phyloP scores from a whole-genome alignment of 176 grass and related monocot genomes.

The Phoenix dactylifera region DNA sequence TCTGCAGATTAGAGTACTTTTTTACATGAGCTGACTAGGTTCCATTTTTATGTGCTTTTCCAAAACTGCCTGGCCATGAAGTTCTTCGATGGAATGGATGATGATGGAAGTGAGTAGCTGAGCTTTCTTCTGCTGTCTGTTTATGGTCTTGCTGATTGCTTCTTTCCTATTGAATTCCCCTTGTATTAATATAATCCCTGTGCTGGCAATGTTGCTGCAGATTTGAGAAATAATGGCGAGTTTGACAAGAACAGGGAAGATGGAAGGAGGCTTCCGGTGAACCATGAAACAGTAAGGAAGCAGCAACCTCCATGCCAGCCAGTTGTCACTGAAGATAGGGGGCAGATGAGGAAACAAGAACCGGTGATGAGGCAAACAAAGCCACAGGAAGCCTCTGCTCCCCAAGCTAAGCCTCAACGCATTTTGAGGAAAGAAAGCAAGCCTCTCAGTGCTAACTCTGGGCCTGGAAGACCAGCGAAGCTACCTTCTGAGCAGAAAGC shows the following conservation, averaged over 20 bases:
- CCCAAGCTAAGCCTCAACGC: slow-evolving; percentile 29
- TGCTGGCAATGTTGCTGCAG: slow-evolving; percentile 9
- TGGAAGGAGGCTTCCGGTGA: slow-evolving; percentile 6
- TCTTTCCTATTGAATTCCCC: not conserved
- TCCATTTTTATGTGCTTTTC: slow-evolving; percentile 24
- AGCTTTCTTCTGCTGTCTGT: not conserved
- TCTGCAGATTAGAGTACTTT: too few relatives aligned
- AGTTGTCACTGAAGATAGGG: slow-evolving; percentile 22
- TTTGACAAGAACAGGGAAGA: slow-evolving; percentile 4
- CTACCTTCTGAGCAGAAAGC: not conserved
- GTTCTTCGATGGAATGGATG: slow-evolving; percentile 54
- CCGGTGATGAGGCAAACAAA: slow-evolving; percentile 15
- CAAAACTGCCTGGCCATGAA: slow-evolving; percentile 24
- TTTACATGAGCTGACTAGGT: slow-evolving; percentile 28
- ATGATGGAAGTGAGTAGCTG: slow-evolving; percentile 57
- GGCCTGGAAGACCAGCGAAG: slow-evolving; percentile 24
- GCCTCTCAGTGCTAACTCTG: slow-evolving; percentile 19
- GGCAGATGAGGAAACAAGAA: slow-evolving; percentile 32
- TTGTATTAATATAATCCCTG: not conserved
- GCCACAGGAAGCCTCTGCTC: not conserved
- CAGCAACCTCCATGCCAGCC: not conserved
- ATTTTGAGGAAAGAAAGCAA: slow-evolving; percentile 25
- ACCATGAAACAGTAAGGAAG: slow-evolving; percentile 11
- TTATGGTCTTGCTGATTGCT: not conserved
- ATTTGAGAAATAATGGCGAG: slow-evolving; percentile 14